Evolutionary conservation across 345 rosid genomes (phyloP).

Genomic region (Orychophragmus violaceus): DNA sequence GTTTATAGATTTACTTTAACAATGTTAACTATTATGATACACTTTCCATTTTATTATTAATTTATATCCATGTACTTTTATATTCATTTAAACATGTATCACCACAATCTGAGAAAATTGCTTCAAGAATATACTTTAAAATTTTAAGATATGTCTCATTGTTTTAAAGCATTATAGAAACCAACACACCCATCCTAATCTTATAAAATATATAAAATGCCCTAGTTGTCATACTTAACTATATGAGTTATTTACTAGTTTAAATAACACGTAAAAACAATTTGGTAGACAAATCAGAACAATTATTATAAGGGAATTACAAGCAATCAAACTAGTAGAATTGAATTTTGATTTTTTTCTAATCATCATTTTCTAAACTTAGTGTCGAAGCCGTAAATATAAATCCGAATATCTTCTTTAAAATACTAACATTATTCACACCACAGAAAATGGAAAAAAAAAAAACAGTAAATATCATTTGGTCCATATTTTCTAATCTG

Average conservation of each 20-base stretch:
- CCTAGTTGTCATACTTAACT: not conserved
- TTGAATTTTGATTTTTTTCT: too few species aligned
- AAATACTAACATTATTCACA: not conserved
- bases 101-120: not conserved
- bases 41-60: not conserved
- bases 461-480: not conserved
- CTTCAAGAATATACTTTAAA: not conserved
- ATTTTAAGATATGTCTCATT: not conserved
- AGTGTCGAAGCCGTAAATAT: too few species aligned
- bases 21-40: not conserved
- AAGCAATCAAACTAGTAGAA: not conserved
- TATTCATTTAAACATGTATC: not conserved
- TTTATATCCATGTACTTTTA: not conserved
- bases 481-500: too few species aligned
- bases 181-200: not conserved
- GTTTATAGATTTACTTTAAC: not conserved
- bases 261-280: too few species aligned
- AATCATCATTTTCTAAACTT: too few species aligned
- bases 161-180: not conserved
- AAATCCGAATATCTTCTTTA: too few species aligned
- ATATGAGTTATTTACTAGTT: not conserved
- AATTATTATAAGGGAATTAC: not conserved
- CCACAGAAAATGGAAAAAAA: not conserved
- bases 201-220: not conserved
- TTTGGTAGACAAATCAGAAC: too few species aligned